Percentiles rank a stretch among this genome's conserved stretches.
These are phyloP conservation scores for Metschnikowia dekortorum DNA, from an alignment of 805 yeast species.

Conservation along the genomic window DNA sequence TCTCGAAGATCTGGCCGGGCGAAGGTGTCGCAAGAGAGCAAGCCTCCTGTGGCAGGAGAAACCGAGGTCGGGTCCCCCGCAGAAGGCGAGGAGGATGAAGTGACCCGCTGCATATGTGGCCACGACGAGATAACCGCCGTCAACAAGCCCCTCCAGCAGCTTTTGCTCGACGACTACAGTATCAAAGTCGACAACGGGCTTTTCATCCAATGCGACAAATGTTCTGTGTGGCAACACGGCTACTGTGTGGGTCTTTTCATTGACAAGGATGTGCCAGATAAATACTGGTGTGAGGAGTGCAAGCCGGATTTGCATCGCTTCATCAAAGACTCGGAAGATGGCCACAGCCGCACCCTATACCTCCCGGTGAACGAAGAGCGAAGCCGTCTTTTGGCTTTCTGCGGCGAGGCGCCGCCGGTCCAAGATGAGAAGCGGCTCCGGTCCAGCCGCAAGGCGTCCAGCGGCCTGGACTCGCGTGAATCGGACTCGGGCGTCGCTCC, in stretches of 20 bases:
- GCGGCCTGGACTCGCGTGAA: slow-evolving; percentile 4
- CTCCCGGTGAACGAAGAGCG: slow-evolving; percentile 39
- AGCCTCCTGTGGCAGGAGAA: slow-evolving; percentile 2
- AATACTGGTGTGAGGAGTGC: slow-evolving; percentile 92
- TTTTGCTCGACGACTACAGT: slow-evolving; percentile 29
- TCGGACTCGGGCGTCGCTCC: slow-evolving; percentile 14
- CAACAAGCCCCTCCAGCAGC: slow-evolving; percentile 21
- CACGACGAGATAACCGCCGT: slow-evolving; percentile 33
- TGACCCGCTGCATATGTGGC: slow-evolving; percentile 41
- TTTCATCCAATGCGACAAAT: slow-evolving; percentile 80
- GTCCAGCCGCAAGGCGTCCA: slow-evolving; percentile 2
- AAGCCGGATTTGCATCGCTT: slow-evolving; percentile 74
- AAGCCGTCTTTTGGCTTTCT: slow-evolving; percentile 23
- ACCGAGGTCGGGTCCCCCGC: slow-evolving; percentile 9
- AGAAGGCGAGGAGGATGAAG: slow-evolving; percentile 34
- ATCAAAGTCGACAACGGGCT: slow-evolving; percentile 52
- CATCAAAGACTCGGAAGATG: slow-evolving; percentile 30
- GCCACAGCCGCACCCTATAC: slow-evolving; percentile 30
- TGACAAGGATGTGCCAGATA: slow-evolving; percentile 79
- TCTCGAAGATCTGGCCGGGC: slow-evolving; percentile 18
- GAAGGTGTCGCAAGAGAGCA: slow-evolving; percentile 6
- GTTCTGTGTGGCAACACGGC: slow-evolving; percentile 98
- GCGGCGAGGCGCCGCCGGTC: not conserved
- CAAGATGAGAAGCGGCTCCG: slow-evolving; percentile 4
- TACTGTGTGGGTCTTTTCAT: slow-evolving; percentile 83